Conservation (phyloP, 805 yeast genomes). For the Ogataea methanolica region DNA sequence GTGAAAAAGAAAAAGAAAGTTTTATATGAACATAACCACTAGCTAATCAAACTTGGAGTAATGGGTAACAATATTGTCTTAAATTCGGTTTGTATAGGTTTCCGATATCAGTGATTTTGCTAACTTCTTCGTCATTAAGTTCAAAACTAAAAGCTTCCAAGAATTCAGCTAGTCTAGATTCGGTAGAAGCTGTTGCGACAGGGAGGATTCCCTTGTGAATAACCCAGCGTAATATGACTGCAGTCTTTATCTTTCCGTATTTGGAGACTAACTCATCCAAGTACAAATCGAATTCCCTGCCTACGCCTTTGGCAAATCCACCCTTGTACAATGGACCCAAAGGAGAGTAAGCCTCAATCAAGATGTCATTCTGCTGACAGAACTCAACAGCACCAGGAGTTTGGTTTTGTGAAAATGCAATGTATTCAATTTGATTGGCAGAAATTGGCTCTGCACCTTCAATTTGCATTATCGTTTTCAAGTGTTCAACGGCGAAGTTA, state of each 20-base stretch:
- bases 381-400: constrained; percentile 53
- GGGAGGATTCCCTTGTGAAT: constrained; percentile 42
- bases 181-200: constrained; percentile 9
- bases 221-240: constrained; percentile 62
- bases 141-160: constrained; percentile 31
- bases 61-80: background rate
- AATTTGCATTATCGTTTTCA: constrained; percentile 37
- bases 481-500: constrained; percentile 52
- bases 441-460: constrained; percentile 45
- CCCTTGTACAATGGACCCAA: constrained; percentile 55
- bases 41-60: background rate
- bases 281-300: constrained; percentile 22
- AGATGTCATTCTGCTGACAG: constrained; percentile 43
- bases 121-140: constrained; percentile 26
- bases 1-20: too few relatives aligned
- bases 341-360: constrained; percentile 65
- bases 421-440: constrained; percentile 68
- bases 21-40: too few relatives aligned
- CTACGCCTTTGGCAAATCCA: constrained; percentile 36
- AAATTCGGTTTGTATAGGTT: constrained; percentile 16
- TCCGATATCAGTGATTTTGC: constrained; percentile 19
- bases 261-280: constrained; percentile 41
- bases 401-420: constrained; percentile 62
- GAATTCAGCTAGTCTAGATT: constrained; percentile 32
- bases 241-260: constrained; percentile 53